Evolutionary conservation across 805 yeast species (phyloP).

Genomic region (Lipomyces mesembrius): DNA sequence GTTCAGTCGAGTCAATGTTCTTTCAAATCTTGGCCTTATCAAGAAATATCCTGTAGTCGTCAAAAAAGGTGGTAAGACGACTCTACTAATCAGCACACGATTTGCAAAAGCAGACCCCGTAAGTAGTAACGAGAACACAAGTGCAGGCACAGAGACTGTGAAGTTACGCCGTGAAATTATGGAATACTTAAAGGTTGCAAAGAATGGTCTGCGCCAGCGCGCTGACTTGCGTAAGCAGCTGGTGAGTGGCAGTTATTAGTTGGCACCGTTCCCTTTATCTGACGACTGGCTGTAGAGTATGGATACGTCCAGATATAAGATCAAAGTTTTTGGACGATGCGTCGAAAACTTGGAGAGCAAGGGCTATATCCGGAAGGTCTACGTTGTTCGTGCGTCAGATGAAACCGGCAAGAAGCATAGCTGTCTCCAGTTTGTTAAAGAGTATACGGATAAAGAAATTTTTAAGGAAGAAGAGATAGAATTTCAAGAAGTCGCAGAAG

Average conservation of each 20-base stretch:
- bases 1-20: conserved; percentile 44
- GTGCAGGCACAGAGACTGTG: conserved; percentile 33
- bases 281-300: conserved; percentile 36
- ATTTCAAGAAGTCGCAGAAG: conserved; percentile 40
- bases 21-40: conserved; percentile 47
- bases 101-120: conserved; percentile 35
- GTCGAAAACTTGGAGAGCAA: conserved; percentile 40
- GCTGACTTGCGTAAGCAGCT: conserved; percentile 49
- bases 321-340: conserved; percentile 38
- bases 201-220: conserved; percentile 45
- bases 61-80: conserved; percentile 45
- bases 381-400: conserved; percentile 47
- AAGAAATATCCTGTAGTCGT: conserved; percentile 44
- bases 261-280: background rate
- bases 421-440: conserved; percentile 46
- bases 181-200: conserved; percentile 42
- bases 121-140: background rate
- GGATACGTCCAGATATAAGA: conserved; percentile 41
- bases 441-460: conserved; percentile 42
- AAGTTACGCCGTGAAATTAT: conserved; percentile 41
- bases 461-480: conserved; percentile 45
- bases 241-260: conserved; percentile 25
- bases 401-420: conserved; percentile 42
- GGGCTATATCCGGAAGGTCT: conserved; percentile 43
- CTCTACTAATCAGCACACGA: conserved; percentile 43